A percentile compares a stretch with the other conserved stretches of the same genome.
Conservation (phyloP, 805 yeast species). For the Debaryomyces tyrocola region DNA sequence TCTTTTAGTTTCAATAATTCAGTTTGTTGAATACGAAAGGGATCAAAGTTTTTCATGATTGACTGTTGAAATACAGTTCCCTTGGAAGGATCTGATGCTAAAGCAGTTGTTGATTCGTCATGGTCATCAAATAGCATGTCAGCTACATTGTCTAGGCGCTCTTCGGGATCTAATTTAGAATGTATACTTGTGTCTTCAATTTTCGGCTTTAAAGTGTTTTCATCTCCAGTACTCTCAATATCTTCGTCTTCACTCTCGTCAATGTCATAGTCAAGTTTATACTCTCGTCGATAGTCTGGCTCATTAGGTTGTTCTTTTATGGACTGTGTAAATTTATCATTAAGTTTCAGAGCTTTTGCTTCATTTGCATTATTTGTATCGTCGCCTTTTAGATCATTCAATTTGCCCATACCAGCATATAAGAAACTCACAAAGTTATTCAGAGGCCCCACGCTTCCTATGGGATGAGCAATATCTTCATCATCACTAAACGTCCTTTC, state of each 20-base stretch:
- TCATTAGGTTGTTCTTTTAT: background rate
- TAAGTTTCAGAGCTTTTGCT: too few species aligned
- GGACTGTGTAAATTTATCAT: background rate
- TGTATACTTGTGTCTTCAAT: too few species aligned
- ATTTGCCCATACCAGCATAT: slow-evolving; percentile 23
- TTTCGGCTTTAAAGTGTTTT: background rate
- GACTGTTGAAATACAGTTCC: slow-evolving; percentile 15
- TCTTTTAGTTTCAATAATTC: slow-evolving; percentile 12
- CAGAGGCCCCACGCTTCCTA: slow-evolving; percentile 16
- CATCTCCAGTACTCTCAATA: background rate
- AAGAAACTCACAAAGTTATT: slow-evolving; percentile 28
- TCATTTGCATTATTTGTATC: background rate
- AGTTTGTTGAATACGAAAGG: slow-evolving; percentile 13
- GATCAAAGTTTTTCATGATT: slow-evolving; percentile 27
- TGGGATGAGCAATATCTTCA: slow-evolving; percentile 15
- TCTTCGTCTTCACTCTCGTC: slow-evolving; percentile 1
- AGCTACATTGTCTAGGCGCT: too few species aligned
- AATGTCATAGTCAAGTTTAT: background rate
- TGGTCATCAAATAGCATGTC: background rate
- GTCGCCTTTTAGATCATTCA: background rate
- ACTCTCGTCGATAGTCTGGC: background rate
- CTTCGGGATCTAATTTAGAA: too few species aligned
- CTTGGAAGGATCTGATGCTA: background rate
- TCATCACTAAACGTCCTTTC: slow-evolving; percentile 1
- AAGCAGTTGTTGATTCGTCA: background rate